Conservation (phyloP, 2,329 filamentous ascomycete genomes). For the Xylariaceae sp. region DNA sequence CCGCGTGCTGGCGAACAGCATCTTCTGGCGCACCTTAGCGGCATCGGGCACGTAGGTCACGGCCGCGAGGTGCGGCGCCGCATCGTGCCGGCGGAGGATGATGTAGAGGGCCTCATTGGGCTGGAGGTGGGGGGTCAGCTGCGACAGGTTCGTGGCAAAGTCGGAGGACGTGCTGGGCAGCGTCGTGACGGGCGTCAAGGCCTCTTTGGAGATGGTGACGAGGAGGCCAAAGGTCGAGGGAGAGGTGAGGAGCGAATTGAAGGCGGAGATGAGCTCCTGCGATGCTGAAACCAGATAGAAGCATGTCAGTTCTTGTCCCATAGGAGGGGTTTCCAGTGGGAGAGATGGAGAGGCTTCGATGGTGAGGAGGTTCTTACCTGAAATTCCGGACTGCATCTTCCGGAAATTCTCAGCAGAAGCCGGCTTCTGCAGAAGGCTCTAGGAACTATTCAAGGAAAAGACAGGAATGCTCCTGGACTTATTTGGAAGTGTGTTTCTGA, state of each 20-base stretch:
- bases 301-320: not conserved
- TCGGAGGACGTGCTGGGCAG: constrained; percentile 49
- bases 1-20: constrained; percentile 76
- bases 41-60: constrained; percentile 76
- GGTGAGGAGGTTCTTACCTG: constrained; percentile 45
- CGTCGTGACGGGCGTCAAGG: constrained; percentile 57
- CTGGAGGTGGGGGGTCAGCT: constrained; percentile 60
- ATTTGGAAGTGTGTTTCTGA: no score
- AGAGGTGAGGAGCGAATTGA: constrained; percentile 63
- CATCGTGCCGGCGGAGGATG: constrained; percentile 64
- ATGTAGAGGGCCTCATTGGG: constrained; percentile 67
- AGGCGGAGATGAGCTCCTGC: constrained; percentile 69
- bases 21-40: constrained; percentile 79
- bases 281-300: constrained; percentile 51
- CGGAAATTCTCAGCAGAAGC: constrained; percentile 3
- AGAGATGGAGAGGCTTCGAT: not conserved
- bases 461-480: constrained; percentile 1
- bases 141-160: constrained; percentile 61
- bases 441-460: not conserved
- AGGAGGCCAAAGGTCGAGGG: constrained; percentile 64
- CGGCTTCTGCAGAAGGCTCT: constrained; percentile 1
- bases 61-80: constrained; percentile 57
- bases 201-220: constrained; percentile 65
- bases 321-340: not conserved
- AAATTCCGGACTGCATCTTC: constrained; percentile 75